Percentiles rank a stretch among this genome's conserved stretches.
Conservation (phyloP, 257 asterid species). For the Gentiana macrophylla region DNA sequence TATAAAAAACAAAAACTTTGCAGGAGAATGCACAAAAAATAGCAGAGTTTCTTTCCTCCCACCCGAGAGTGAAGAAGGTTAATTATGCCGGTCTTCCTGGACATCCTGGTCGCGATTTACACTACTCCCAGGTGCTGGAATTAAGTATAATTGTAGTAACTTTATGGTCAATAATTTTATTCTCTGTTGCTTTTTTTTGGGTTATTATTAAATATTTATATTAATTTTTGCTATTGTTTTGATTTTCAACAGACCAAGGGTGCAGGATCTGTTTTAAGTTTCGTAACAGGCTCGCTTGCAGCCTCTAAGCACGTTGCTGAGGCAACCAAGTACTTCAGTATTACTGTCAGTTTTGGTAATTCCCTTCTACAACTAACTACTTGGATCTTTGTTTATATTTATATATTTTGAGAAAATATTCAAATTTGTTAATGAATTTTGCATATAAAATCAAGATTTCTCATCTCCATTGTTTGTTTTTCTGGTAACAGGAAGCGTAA, state of each 20-base stretch:
- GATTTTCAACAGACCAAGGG: slow-evolving; percentile 57
- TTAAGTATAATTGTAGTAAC: not conserved
- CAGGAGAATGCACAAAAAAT: slow-evolving; percentile 88
- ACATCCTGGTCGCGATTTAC: slow-evolving; percentile 69
- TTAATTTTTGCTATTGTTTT: not conserved
- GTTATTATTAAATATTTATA: not conserved
- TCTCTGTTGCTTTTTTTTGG: not conserved
- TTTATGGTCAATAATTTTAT: not conserved
- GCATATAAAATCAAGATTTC: no score
- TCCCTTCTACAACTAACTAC: slow-evolving; percentile 4
- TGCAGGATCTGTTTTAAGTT: slow-evolving; percentile 89
- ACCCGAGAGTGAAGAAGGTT: slow-evolving; percentile 60
- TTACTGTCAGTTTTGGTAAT: slow-evolving; percentile 85
- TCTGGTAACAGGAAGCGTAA: slow-evolving; percentile 49
- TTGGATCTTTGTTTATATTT: not conserved
- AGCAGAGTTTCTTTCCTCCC: slow-evolving; percentile 71
- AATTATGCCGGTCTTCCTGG: slow-evolving; percentile 67
- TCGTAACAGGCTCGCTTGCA: slow-evolving; percentile 63
- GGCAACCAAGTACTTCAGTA: slow-evolving; percentile 64
- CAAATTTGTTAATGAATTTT: no score
- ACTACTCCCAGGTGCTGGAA: slow-evolving; percentile 59
- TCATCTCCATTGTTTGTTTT: not conserved
- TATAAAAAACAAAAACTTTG: slow-evolving; percentile 1
- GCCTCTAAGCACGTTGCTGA: slow-evolving; percentile 80
- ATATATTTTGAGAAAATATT: no score